A percentile compares a stretch with the other conserved stretches of the same genome.
Evolutionary conservation across 2,329 filamentous ascomycete genomes (phyloP).

Genomic region (Nothophaeocryptopus gaeumannii): DNA sequence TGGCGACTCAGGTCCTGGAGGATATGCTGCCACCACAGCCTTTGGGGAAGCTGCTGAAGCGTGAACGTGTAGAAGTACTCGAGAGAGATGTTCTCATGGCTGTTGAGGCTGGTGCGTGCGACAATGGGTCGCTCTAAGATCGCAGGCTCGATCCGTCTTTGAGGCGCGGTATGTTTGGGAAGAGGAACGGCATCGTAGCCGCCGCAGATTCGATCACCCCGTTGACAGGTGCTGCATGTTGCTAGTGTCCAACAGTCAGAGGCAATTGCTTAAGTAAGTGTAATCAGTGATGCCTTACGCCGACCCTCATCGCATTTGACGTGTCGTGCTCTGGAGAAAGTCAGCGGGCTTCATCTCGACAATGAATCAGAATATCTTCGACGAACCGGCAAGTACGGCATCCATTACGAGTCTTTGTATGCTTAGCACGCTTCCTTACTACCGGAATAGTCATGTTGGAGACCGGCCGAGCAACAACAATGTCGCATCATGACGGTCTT

Average conservation of each 20-base stretch:
- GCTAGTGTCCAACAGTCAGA: no score
- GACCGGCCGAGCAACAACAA: no score
- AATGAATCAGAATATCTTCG: not conserved
- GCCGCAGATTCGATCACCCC: not conserved
- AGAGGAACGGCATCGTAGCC: constrained; percentile 6
- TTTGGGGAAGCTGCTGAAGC: constrained; percentile 6
- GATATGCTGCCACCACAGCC: constrained; percentile 7
- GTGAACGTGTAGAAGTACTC: not conserved
- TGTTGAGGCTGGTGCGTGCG: no score
- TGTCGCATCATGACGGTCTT: no score
- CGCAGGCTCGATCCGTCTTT: not conserved
- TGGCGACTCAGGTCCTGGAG: constrained; percentile 1
- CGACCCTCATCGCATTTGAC: constrained; percentile 15
- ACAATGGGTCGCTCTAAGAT: no score
- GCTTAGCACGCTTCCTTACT: constrained; percentile 12
- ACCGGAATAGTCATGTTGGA: constrained; percentile 9
- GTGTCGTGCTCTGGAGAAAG: constrained; percentile 7
- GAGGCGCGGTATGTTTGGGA: not conserved
- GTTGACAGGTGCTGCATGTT: no score
- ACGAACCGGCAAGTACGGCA: constrained; percentile 2
- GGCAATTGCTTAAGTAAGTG: no score
- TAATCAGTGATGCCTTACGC: not conserved
- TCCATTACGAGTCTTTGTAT: constrained; percentile 9
- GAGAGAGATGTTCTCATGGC: not conserved
- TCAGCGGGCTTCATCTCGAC: not conserved